Base-by-base conservation (phyloP, 257 asterid species). In the Euphrasia confusa region DNA sequence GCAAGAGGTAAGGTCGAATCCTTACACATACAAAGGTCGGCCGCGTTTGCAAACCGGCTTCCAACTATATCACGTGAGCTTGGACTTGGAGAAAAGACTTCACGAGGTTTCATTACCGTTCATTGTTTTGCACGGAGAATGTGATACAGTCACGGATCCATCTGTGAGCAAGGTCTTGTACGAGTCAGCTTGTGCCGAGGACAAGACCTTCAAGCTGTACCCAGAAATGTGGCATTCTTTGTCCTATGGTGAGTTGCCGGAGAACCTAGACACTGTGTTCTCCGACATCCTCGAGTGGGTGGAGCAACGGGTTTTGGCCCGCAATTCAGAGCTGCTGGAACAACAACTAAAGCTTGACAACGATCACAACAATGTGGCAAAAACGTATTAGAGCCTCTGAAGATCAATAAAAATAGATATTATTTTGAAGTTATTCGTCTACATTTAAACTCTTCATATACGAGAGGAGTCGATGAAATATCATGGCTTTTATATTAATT, bases 151-250 rank as follows among this genome's bases (percentile, higher is more conserved):
- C 61, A 84, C 89, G 0, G 89, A 83, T 70, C 81, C 97, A 35
- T 49, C 84, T 0, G 85, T 78, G 40, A 92, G 99, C 76, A 81
- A 83, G 55, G 66, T 78, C 1, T 56, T 92, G 62, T 67, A 80
- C 11, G 88, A 86, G 61, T 71, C 74, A 5, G 89, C 99, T 0
- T 61, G 72, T 6, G 76, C 96, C 9, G 12, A 45, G 12, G 99
- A 92, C 77, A 92, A 92, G 89, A 81, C 94, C 2, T 47, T 89
- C 71, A 81, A 89, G 72, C 13, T 89, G 76, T 92, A 92, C 13
- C 90, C 90, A 0, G 85, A 87, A 32, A 86, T 92, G 99, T 92
- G 99, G 99, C 99, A 92, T 61, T 75, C 97, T 18, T 71, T 92
- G 56, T 72, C 89, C 65, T 89, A 92, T 17, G 99, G 99, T 0